phyloP scores from a whole-genome alignment of 768 basidiomycete genomes.

The Phanerochaete sordida region DNA sequence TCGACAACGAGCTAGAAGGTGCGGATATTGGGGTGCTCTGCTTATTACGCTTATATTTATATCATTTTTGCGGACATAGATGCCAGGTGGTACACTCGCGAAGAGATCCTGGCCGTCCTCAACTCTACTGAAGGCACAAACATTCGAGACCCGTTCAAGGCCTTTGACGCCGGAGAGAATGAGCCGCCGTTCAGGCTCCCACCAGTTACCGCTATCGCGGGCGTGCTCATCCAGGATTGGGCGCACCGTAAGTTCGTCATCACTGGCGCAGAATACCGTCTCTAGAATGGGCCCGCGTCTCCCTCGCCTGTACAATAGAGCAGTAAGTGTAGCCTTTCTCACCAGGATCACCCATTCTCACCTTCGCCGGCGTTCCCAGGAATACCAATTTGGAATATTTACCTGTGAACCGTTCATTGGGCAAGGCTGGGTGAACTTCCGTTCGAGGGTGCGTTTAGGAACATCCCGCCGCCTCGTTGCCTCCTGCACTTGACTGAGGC shows the following conservation, averaged over 20 bases:
- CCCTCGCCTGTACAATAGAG: neutral
- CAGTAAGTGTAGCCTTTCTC: neutral
- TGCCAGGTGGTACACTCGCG: constrained; percentile 84
- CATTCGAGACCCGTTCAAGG: neutral
- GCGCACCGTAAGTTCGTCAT: constrained; percentile 49
- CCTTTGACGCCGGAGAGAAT: constrained; percentile 1
- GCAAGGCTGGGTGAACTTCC: neutral
- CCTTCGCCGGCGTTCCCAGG: neutral
- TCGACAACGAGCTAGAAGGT: constrained; percentile 95
- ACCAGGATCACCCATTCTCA: neutral
- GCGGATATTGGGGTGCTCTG: neutral
- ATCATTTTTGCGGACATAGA: constrained; percentile 42
- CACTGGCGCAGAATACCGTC: constrained; percentile 6
- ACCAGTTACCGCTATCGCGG: constrained; percentile 73
- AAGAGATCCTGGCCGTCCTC: constrained; percentile 67
- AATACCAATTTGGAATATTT: neutral
- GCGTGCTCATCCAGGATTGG: constrained; percentile 82
- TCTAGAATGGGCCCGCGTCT: neutral
- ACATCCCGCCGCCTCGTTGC: neutral
- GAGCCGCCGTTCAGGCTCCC: constrained; percentile 65
- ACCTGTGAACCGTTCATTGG: neutral
- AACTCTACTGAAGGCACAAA: constrained; percentile 31
- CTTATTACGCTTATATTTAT: neutral
- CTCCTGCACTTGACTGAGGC: neutral
- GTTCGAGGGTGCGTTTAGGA: neutral